phyloP scores from a whole-genome alignment of 495 filamentous ascomycete genomes.

The Daldinia bambusicola region DNA sequence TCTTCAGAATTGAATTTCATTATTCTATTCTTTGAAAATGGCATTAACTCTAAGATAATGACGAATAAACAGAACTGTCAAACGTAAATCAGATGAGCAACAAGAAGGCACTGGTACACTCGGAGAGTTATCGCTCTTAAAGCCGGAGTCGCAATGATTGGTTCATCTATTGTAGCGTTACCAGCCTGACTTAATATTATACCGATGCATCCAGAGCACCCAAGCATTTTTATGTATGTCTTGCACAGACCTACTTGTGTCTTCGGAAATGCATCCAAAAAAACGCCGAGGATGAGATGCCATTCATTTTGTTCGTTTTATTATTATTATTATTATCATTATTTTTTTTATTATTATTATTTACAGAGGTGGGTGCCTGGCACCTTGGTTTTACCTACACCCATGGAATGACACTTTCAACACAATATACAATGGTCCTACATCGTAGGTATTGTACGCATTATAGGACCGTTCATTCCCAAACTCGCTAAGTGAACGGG shows the following conservation, averaged over 20 bases:
- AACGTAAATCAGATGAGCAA: constrained; percentile 24
- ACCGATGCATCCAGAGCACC: constrained; percentile 23
- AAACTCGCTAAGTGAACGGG: neutral
- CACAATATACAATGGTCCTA: neutral
- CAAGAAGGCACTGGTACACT: constrained; percentile 6
- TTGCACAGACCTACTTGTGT: constrained; percentile 33
- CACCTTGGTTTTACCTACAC: neutral
- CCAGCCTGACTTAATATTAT: constrained; percentile 34
- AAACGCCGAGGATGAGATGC: neutral
- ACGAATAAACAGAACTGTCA: neutral
- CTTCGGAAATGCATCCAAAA: constrained; percentile 13
- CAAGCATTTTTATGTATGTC: constrained; percentile 13
- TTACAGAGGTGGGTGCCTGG: neutral
- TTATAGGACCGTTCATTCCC: constrained; percentile 1
- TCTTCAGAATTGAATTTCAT: constrained; percentile 36
- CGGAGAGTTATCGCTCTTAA: constrained; percentile 32
- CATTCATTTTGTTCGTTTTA: constrained; percentile 13
- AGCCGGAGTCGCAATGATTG: constrained; percentile 31
- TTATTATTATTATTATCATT: neutral
- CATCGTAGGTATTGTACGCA: neutral
- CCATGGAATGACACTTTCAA: constrained; percentile 3
- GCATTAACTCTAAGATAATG: constrained; percentile 6
- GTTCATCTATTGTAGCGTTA: constrained; percentile 22
- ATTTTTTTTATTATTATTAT: constrained; percentile 5
- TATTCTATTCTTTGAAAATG: constrained; percentile 17